phyloP scores from a whole-genome alignment of 352 stramenopile genomes.

The Phytophthora fragariaefolia region DNA sequence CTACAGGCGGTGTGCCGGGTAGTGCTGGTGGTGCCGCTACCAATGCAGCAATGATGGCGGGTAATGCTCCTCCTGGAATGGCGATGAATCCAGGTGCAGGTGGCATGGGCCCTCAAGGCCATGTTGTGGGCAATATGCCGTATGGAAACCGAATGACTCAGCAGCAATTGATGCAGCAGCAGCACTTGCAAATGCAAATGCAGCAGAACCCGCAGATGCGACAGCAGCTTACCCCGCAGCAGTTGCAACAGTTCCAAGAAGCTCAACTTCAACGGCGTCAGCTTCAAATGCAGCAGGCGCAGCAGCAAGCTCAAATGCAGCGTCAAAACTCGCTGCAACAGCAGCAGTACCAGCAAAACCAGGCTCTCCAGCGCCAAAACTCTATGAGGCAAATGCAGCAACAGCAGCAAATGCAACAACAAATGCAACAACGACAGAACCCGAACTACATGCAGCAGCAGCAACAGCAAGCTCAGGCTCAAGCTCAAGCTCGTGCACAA shows the following conservation, averaged over 20 bases:
- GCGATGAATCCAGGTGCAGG: constrained; percentile 54
- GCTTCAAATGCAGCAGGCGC: constrained; percentile 65
- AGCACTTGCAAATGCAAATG: constrained; percentile 86
- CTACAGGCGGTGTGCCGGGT: constrained; percentile 40
- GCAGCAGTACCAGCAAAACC: constrained; percentile 64
- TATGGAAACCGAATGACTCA: constrained; percentile 84
- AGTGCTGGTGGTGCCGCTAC: constrained; percentile 29
- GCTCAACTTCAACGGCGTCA: constrained; percentile 75
- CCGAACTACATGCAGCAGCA: constrained; percentile 69
- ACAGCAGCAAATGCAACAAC: constrained; percentile 64
- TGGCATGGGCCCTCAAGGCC: constrained; percentile 63
- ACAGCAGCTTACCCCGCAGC: constrained; percentile 81
- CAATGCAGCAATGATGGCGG: constrained; percentile 58
- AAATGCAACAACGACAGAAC: constrained; percentile 65
- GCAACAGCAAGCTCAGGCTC: constrained; percentile 29
- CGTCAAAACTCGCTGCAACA: constrained; percentile 64
- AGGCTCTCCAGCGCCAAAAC: constrained; percentile 57
- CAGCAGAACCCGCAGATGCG: constrained; percentile 82
- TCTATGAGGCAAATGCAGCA: constrained; percentile 68
- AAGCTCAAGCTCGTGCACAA: constrained; percentile 36
- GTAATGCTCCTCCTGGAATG: constrained; percentile 52
- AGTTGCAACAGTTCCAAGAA: constrained; percentile 83
- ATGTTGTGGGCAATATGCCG: constrained; percentile 75
- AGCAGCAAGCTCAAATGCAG: constrained; percentile 69
- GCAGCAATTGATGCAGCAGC: constrained; percentile 78